Evolutionary conservation across 345 rosid species (phyloP), one percentile per base, ranked within the genome.

Genomic region (Lumnitzera littorea): DNA sequence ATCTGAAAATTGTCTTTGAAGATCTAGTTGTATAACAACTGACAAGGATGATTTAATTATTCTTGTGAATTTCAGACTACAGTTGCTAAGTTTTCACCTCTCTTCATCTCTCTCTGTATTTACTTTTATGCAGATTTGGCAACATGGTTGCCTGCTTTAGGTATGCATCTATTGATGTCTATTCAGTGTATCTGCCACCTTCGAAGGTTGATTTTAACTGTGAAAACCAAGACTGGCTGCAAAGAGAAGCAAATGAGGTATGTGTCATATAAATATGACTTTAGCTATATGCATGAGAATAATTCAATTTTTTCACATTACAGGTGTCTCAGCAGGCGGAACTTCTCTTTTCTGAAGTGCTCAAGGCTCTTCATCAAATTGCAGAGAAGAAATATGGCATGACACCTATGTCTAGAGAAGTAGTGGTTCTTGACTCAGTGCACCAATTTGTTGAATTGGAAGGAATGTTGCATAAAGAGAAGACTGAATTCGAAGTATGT

Each of bases 141-240:
- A 80, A 81, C 66, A 91, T 91, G 96, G 96, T 95, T 62, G 96
- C 97, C 62, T 95, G 99, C 86, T 95, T 95, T 69, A 87, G 95
- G 15, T 95, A 95, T 64, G 97, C 99, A 23, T 84, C 97, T 58
- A 86, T 95, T 68, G 71, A 80, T 65, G 99, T 95, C 77, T 78
- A 77, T 75, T 88, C 97, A 23, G 99, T 95, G 25, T 85, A 69
- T 68, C 96, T 91, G 74, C 99, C 99, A 36, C 96, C 95, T 51
- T 51, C 84, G 17, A 75, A 84, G 73, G 82, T 95, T 82, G 91
- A 78, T 58, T 91, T 95, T 74, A 77, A 65, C 70, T 75, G 55
- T 70, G 83, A 78, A 62, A 75, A 74, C 62, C 95, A 83, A 74
- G 88, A 84, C 31, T 95, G 99, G 99, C 74, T 83, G 67, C 82